phyloP scores from a whole-genome alignment of 2,329 filamentous ascomycete genomes.

The Microascus cirrosus region DNA sequence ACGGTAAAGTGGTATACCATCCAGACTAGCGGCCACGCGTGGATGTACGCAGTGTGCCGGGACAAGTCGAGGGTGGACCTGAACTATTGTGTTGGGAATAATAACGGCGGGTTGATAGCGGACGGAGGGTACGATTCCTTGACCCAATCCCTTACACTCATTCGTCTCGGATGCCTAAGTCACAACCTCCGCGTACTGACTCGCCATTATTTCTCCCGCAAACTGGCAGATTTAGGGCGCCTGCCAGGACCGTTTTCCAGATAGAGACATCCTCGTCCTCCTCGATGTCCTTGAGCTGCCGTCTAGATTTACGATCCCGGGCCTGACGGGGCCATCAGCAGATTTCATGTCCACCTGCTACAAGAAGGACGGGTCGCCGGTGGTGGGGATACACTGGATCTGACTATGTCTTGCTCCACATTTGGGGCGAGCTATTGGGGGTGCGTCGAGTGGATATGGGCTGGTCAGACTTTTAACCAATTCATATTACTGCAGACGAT shows the following conservation, averaged over 20 bases:
- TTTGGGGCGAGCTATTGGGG: neutral
- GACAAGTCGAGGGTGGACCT: slow-evolving; percentile 1
- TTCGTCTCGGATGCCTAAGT: neutral
- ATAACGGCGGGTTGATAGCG: neutral
- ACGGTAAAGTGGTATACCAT: neutral
- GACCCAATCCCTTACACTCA: neutral
- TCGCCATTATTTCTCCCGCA: neutral
- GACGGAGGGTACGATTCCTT: neutral
- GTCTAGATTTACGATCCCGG: neutral
- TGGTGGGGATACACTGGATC: neutral
- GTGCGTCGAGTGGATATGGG: neutral
- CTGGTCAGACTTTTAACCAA: neutral
- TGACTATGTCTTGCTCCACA: neutral
- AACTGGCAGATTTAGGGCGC: neutral
- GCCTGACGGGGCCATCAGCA: neutral
- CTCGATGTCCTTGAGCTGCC: neutral
- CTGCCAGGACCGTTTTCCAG: neutral
- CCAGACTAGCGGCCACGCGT: neutral
- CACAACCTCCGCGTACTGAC: neutral
- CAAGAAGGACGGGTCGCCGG: neutral
- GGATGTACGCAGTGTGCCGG: neutral
- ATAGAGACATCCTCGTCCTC: neutral
- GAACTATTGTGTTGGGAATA: slow-evolving; percentile 2
- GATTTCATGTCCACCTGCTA: neutral
- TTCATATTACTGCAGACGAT: neutral